A percentile compares a stretch with the other conserved stretches of the same genome.
Evolutionary conservation across 345 rosid genomes (phyloP).

Genomic region (Melastoma malabathricum): DNA sequence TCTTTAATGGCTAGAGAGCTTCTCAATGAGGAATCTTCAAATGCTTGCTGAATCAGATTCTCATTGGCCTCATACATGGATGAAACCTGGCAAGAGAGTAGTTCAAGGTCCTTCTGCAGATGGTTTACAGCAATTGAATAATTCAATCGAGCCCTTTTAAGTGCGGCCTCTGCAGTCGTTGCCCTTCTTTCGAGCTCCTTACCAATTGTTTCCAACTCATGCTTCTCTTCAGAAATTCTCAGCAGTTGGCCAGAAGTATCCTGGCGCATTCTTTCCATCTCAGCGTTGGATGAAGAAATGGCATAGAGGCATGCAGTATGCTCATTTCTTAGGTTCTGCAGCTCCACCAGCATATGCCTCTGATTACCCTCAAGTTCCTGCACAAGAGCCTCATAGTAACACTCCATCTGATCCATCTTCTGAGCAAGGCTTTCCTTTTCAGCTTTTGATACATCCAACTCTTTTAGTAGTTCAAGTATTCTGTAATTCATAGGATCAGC

Average conservation of each 20-base stretch:
- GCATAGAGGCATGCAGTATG: conserved; percentile 67
- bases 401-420: conserved; percentile 99
- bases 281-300: conserved; percentile 59
- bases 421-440: conserved; percentile 71
- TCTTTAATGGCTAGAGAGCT: conserved; percentile 20
- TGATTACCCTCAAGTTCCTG: conserved; percentile 99
- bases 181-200: conserved; percentile 82
- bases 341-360: conserved; percentile 78
- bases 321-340: conserved; percentile 82
- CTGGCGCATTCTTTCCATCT: conserved; percentile 64
- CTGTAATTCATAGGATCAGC: conserved; percentile 53
- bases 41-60: conserved; percentile 78
- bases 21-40: conserved; percentile 41
- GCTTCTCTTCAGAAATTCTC: conserved; percentile 61
- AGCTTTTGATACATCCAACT: conserved; percentile 76
- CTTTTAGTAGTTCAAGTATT: conserved; percentile 73
- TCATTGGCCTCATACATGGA: conserved; percentile 88
- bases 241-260: conserved; percentile 47
- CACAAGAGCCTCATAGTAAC: conserved; percentile 84
- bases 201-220: conserved; percentile 37
- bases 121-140: conserved; percentile 89
- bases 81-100: conserved; percentile 79
- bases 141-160: conserved; percentile 90
- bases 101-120: conserved; percentile 90
- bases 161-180: conserved; percentile 65